These are phyloP conservation scores for Fistulinella prunicolor DNA, from an alignment of 768 basidiomycete genomes.

Conservation along the genomic window DNA sequence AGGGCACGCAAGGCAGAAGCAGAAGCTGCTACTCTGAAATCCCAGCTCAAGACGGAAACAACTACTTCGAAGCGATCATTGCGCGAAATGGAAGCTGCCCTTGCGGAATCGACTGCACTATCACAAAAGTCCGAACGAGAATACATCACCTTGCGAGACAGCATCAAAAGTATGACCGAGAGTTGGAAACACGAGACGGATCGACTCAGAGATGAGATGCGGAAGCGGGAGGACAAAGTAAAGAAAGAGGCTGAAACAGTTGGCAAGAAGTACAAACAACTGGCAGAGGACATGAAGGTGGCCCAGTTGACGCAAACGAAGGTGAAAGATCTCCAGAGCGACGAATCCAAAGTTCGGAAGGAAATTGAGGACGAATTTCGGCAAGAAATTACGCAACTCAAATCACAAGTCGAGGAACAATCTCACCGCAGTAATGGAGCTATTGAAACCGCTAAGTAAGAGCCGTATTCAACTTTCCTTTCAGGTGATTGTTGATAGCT, in stretches of 20 bases:
- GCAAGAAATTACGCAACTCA: constrained; percentile 54
- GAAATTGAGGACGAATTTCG: constrained; percentile 62
- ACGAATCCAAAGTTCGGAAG: constrained; percentile 46
- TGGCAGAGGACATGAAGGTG: constrained; percentile 61
- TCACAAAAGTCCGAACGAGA: constrained; percentile 82
- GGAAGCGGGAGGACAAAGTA: constrained; percentile 66
- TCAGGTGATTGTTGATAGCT: neutral
- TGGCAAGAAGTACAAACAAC: constrained; percentile 64
- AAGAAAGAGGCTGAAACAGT: constrained; percentile 64
- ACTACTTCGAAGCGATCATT: constrained; percentile 68
- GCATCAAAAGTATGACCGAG: constrained; percentile 67
- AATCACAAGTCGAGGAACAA: constrained; percentile 51
- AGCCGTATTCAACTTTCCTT: neutral
- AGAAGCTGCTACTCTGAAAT: constrained; percentile 63
- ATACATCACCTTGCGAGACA: constrained; percentile 75
- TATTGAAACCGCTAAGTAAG: constrained; percentile 60
- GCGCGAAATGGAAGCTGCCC: constrained; percentile 75
- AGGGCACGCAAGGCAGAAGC: constrained; percentile 85
- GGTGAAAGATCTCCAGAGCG: constrained; percentile 49
- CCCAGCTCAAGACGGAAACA: constrained; percentile 72
- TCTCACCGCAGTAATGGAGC: constrained; percentile 56
- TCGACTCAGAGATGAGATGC: constrained; percentile 69
- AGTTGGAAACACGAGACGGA: constrained; percentile 75
- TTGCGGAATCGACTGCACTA: constrained; percentile 70
- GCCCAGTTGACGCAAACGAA: constrained; percentile 44